A percentile compares a stretch with the other conserved stretches of the same genome.
phyloP scores from a whole-genome alignment of 1,284 basidiomycete species.

The Moesziomyces sp. region DNA sequence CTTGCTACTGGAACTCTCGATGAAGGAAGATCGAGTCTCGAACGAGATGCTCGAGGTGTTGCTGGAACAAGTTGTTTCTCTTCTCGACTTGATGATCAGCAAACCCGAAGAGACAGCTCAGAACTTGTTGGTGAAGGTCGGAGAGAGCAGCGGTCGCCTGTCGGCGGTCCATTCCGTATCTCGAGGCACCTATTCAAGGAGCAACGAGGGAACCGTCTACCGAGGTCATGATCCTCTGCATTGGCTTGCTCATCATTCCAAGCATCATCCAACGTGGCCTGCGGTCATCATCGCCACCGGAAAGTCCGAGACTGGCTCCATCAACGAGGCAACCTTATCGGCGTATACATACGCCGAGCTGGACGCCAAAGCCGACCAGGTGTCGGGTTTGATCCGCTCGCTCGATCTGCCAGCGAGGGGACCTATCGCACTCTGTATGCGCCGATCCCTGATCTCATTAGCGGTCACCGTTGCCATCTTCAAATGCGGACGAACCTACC shows the following conservation, averaged over 20 bases:
- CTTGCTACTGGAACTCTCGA: slow-evolving; percentile 11
- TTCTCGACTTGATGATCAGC: slow-evolving; percentile 3
- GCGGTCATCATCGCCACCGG: slow-evolving; percentile 10
- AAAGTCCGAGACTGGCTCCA: not conserved
- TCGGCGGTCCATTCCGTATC: not conserved
- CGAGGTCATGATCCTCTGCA: slow-evolving; percentile 8
- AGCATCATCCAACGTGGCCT: slow-evolving; percentile 12
- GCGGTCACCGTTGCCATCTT: slow-evolving; percentile 71
- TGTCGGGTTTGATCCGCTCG: slow-evolving; percentile 70
- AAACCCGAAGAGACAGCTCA: not conserved
- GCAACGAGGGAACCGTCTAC: not conserved
- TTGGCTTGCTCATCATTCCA: slow-evolving; percentile 15
- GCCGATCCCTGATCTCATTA: slow-evolving; percentile 71
- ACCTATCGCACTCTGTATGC: slow-evolving; percentile 72
- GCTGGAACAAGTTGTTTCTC: slow-evolving; percentile 7
- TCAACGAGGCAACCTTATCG: not conserved
- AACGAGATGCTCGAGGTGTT: slow-evolving; percentile 9
- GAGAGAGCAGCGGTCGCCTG: not conserved
- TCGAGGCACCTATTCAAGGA: not conserved
- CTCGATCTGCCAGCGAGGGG: slow-evolving; percentile 66
- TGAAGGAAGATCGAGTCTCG: slow-evolving; percentile 16
- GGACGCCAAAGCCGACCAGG: slow-evolving; percentile 69
- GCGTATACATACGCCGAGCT: slow-evolving; percentile 69
- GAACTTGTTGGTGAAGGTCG: not conserved
- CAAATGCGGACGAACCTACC: slow-evolving; percentile 73